A percentile compares a stretch with the other conserved stretches of the same genome.
Conservation (phyloP, 257 asterid genomes). For the Thymus mandschuricus region DNA sequence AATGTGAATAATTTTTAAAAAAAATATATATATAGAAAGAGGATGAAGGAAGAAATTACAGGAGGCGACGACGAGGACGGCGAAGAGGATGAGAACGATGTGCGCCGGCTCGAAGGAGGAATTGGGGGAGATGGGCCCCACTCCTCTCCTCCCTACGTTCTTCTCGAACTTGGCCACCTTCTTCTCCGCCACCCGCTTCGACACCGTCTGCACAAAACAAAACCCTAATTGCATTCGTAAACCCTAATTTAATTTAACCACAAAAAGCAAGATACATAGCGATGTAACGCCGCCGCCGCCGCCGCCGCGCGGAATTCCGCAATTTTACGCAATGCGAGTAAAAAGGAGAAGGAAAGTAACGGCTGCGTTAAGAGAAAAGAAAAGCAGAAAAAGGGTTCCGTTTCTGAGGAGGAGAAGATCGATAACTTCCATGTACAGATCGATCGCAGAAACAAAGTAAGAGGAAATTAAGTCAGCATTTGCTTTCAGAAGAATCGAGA, state of each 20-base stretch:
- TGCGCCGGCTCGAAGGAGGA: constrained; percentile 70
- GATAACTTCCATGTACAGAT: neutral
- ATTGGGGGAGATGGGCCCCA: constrained; percentile 47
- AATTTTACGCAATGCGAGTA: neutral
- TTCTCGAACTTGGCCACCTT: constrained; percentile 88
- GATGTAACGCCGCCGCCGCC: neutral
- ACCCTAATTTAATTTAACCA: neutral
- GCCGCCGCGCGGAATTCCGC: neutral
- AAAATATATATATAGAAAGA: too few species aligned
- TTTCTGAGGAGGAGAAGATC: neutral
- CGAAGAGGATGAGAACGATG: constrained; percentile 73
- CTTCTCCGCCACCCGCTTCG: constrained; percentile 75
- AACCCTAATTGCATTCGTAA: neutral
- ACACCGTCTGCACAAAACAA: constrained; percentile 58
- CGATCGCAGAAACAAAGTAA: neutral
- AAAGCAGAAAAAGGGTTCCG: neutral
- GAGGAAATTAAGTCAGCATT: too few species aligned
- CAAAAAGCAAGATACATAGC: neutral
- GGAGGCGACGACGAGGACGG: constrained; percentile 69
- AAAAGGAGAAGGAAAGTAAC: neutral
- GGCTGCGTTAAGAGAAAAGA: neutral
- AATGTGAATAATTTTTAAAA: too few species aligned
- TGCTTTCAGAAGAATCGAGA: neutral
- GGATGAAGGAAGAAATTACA: constrained; percentile 43
- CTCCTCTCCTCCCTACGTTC: constrained; percentile 77